These are phyloP conservation scores for Backusella psychrophila DNA, from an alignment of 192 early-diverging fungal genomes.

Conservation along the genomic window DNA sequence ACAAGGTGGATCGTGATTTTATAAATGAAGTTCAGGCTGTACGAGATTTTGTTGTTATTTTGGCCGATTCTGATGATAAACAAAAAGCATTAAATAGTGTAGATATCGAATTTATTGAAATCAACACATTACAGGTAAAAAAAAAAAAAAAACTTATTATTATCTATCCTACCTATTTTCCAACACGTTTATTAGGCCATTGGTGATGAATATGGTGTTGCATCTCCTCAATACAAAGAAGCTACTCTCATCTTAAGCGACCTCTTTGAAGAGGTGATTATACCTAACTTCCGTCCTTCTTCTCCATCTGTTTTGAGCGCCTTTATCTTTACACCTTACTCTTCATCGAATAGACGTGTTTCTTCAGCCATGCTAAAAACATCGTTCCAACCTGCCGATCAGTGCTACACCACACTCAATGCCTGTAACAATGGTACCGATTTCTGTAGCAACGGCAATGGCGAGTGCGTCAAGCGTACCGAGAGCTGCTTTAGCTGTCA, in stretches of 20 bases:
- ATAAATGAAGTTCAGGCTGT: background rate
- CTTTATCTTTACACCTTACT: constrained; percentile 16
- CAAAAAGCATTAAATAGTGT: background rate
- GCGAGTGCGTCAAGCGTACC: constrained; percentile 1
- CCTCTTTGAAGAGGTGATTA: constrained; percentile 12
- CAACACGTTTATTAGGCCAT: background rate
- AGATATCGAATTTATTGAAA: constrained; percentile 17
- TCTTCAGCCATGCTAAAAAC: background rate
- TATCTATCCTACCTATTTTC: background rate
- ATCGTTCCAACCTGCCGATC: background rate
- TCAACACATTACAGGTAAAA: constrained; percentile 22
- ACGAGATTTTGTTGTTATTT: background rate
- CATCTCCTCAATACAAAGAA: constrained; percentile 12
- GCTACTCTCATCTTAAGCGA: constrained; percentile 10
- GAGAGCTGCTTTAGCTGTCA: constrained; percentile 23
- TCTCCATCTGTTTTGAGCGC: constrained; percentile 10
- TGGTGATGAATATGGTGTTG: constrained; percentile 10
- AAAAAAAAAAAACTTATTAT: background rate
- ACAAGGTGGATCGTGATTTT: constrained; percentile 11
- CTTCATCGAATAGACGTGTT: constrained; percentile 6
- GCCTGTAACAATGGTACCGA: constrained; percentile 19
- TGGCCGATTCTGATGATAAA: background rate
- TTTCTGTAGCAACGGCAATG: constrained; percentile 16
- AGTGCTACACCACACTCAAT: background rate
- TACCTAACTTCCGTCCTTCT: constrained; percentile 15